Evolutionary conservation across 2,329 filamentous ascomycete genomes (phyloP).

Genomic region (Ilyonectria mors-panacis): DNA sequence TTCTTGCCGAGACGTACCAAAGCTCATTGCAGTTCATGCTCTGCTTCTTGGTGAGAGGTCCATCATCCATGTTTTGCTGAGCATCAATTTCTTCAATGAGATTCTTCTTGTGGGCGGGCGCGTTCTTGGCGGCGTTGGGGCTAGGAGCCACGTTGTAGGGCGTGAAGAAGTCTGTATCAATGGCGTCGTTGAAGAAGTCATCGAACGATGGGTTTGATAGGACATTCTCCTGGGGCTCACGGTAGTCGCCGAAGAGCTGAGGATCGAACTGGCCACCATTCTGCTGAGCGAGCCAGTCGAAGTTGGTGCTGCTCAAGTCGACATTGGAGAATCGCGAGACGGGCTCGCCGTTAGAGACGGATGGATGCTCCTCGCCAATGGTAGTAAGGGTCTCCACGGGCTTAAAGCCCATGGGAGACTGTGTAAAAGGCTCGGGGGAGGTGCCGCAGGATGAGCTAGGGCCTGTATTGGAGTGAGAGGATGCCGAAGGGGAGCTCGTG

Average conservation of each 20-base stretch:
- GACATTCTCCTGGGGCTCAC: conserved; percentile 89
- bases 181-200: conserved; percentile 81
- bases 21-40: conserved; percentile 91
- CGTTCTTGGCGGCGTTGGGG: conserved; percentile 50
- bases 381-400: conserved; percentile 74
- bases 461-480: conserved; percentile 72
- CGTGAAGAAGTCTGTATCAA: conserved; percentile 84
- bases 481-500: conserved; percentile 76
- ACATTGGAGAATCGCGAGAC: conserved; percentile 52
- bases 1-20: conserved; percentile 74
- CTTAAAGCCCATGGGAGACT: conserved; percentile 78
- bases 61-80: conserved; percentile 79
- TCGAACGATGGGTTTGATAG: conserved; percentile 79
- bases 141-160: conserved; percentile 80
- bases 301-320: conserved; percentile 66
- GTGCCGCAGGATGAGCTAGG: conserved; percentile 80
- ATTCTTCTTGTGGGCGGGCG: conserved; percentile 69
- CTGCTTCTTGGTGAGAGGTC: conserved; percentile 64
- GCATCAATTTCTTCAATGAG: conserved; percentile 85
- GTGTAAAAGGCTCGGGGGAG: conserved; percentile 81
- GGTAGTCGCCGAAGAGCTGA: conserved; percentile 91
- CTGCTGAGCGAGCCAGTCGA: conserved; percentile 84
- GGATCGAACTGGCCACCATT: conserved; percentile 92
- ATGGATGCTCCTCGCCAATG: conserved; percentile 75
- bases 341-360: conserved; percentile 54